Base-by-base conservation (phyloP, 176 grass and related monocot species). In the Pontederia crassipes region DNA sequence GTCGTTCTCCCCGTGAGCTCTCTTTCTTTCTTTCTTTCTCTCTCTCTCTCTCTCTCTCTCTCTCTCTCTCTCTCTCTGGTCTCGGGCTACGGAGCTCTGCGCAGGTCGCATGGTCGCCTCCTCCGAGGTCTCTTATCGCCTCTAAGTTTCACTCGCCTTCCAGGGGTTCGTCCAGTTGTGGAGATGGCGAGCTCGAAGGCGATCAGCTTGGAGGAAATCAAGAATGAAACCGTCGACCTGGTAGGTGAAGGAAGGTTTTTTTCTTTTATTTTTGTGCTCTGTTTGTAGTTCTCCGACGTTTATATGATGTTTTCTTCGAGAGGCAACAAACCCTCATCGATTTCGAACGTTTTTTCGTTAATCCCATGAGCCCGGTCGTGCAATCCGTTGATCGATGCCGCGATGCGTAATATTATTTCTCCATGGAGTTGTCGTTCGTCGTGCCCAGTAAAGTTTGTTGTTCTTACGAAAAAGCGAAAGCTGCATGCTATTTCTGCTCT, bases 141-240 rank as follows among this genome's bases (percentile, higher is more conserved):
- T 40, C 32, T 40, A 40, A 26, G 17, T 61, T 9, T 27, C 16
- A 11, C 1, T 54, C 28, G 12, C 45, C 11, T 24, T 24, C 20
- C 20, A 24, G 20, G 20, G 20, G 20, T 24, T 54, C 28, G 12
- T 61, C 11, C 16, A 11, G 47, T 4, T 15, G 51, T 5, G n/a
- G 51, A 26, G 62, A 64, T 64, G 62, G 62, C 15, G 4, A 46
- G 45, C 17, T 11, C 48, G 11, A 65, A 14, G 17, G 62, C 62
- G 62, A 65, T 65, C 17, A 65, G 47, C 62, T 65, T 65, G 62
- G 11, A 65, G 1, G 62, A 51, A 46, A 65, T 65, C 18, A 65
- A 65, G 62, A 65, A 65, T 51, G 62, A 65, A 46, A 65, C n/a
- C 47, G 62, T 65, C 20, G 62, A 65, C 50, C 48, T 65, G 62